Evolutionary conservation across 371 early-diverging fungal species (phyloP).

Genomic region (Massospora cicadina): DNA sequence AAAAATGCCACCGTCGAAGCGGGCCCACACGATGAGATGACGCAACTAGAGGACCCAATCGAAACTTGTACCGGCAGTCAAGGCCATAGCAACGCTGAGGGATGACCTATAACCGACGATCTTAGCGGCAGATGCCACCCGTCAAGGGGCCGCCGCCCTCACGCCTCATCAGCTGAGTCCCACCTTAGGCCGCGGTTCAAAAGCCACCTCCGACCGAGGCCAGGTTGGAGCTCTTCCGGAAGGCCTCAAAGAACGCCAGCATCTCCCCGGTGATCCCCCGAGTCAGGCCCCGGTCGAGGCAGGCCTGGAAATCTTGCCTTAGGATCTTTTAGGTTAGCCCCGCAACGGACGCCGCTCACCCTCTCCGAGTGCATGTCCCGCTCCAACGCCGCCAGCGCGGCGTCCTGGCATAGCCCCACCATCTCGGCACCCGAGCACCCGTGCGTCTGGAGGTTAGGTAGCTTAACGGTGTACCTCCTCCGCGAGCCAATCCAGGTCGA

Average conservation of each 20-base stretch:
- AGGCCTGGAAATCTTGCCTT: background rate
- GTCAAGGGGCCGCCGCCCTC: too few relatives aligned
- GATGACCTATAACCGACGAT: too few relatives aligned
- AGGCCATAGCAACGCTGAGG: too few relatives aligned
- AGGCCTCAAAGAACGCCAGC: conserved; percentile 72
- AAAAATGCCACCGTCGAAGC: too few relatives aligned
- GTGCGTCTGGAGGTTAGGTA: conserved; percentile 32
- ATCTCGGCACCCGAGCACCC: conserved; percentile 94
- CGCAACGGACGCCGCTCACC: conserved; percentile 22
- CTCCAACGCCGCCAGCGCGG: conserved; percentile 80
- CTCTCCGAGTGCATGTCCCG: conserved; percentile 44
- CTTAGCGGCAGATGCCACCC: too few relatives aligned
- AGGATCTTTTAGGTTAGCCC: conserved; percentile 37
- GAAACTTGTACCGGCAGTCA: too few relatives aligned
- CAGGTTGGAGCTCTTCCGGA: background rate
- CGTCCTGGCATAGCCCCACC: conserved; percentile 85
- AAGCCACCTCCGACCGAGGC: too few relatives aligned
- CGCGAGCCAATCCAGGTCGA: conserved; percentile 39
- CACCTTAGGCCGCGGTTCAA: too few relatives aligned
- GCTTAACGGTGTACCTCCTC: conserved; percentile 21
- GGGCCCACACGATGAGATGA: too few relatives aligned
- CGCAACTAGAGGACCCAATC: too few relatives aligned
- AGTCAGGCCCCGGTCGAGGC: conserved; percentile 21
- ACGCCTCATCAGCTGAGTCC: too few relatives aligned
- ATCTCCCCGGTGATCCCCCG: conserved; percentile 80